phyloP scores from a whole-genome alignment of 176 grass and related monocot species.

The Aegilops sharonensis region DNA sequence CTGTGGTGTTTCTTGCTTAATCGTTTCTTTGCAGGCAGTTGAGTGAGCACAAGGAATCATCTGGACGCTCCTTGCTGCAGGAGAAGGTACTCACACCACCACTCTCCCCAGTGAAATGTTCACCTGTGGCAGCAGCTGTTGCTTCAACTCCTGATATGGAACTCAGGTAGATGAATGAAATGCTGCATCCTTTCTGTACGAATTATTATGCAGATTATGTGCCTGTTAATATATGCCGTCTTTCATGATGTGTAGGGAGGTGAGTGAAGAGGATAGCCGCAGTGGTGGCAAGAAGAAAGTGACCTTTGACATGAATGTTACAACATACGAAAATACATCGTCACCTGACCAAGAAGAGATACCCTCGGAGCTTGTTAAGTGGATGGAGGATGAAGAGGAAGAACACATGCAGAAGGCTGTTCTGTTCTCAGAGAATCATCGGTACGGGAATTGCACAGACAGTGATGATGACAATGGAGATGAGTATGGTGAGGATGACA shows the following conservation, averaged over 20 bases:
- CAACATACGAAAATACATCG: slow-evolving; percentile 46
- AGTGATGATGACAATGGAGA: slow-evolving; percentile 49
- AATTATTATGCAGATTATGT: not conserved
- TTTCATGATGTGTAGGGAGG: slow-evolving; percentile 50
- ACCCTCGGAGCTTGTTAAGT: not conserved
- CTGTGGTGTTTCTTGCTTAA: slow-evolving; percentile 15
- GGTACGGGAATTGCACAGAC: slow-evolving; percentile 70
- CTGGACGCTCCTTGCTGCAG: not conserved
- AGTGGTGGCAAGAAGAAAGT: slow-evolving; percentile 75
- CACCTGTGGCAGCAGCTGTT: slow-evolving; percentile 7
- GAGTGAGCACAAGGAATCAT: not conserved
- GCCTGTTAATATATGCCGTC: slow-evolving; percentile 11
- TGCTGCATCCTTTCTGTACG: not conserved
- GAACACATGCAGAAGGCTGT: not conserved
- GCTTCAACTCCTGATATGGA: slow-evolving; percentile 21
- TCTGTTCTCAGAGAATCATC: slow-evolving; percentile 62
- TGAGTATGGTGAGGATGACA: slow-evolving; percentile 46
- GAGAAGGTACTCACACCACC: slow-evolving; percentile 29
- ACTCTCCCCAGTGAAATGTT: slow-evolving; percentile 16
- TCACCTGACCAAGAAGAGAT: slow-evolving; percentile 42
- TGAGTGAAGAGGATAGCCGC: slow-evolving; percentile 40
- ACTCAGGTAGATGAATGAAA: slow-evolving; percentile 28
- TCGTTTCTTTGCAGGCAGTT: slow-evolving; percentile 20
- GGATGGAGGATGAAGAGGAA: slow-evolving; percentile 15
- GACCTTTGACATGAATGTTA: slow-evolving; percentile 79